A percentile compares a stretch with the other conserved stretches of the same genome.
These are phyloP conservation scores for Mesostigma viride DNA, from an alignment of 139 green algal genomes.

Conservation along the genomic window DNA sequence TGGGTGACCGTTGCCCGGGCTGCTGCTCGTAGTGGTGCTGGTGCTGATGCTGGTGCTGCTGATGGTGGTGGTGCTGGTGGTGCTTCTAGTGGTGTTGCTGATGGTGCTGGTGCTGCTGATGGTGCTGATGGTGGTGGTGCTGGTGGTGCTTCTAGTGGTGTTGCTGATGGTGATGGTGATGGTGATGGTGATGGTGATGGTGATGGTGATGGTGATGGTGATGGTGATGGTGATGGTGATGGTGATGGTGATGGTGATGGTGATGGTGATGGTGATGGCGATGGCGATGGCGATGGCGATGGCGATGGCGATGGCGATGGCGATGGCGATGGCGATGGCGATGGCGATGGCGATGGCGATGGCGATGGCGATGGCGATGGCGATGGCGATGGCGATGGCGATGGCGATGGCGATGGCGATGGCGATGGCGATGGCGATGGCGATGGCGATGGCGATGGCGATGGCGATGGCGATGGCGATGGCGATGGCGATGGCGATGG, in stretches of 20 bases:
- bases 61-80: constrained; percentile 4
- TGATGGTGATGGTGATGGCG: neutral
- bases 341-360: neutral
- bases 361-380: neutral
- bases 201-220: neutral
- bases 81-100: constrained; percentile 2
- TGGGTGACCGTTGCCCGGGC: neutral
- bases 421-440: neutral
- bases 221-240: neutral
- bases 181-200: neutral
- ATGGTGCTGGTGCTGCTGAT: constrained; percentile 3
- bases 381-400: neutral
- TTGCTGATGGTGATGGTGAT: neutral
- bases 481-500: neutral
- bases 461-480: neutral
- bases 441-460: neutral
- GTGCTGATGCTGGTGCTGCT: neutral
- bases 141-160: constrained; percentile 4
- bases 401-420: neutral
- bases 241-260: constrained; percentile 4
- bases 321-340: neutral
- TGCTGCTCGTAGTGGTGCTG: no score
- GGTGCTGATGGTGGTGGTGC: constrained; percentile 1
- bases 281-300: neutral
- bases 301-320: neutral